Conservation (phyloP, 2,329 filamentous ascomycete genomes). For the Botrytis paeoniae region DNA sequence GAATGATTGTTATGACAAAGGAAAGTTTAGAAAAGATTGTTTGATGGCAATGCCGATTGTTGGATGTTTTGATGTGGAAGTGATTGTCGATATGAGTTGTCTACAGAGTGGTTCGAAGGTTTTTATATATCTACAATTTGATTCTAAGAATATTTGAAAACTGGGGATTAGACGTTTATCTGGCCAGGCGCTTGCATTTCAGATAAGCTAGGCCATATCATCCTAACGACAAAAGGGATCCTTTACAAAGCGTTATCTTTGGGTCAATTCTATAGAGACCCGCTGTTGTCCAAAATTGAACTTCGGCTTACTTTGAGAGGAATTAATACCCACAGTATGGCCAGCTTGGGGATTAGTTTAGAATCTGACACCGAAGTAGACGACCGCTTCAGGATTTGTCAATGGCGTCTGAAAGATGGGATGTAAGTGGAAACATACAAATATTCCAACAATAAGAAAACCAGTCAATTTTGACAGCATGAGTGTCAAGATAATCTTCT, state of each 20-base stretch:
- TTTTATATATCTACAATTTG: background rate
- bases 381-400: background rate
- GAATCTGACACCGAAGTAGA: background rate
- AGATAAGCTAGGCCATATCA: background rate
- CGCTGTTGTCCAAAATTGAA: background rate
- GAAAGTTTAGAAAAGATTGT: background rate
- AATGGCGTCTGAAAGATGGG: background rate
- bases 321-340: background rate
- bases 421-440: background rate
- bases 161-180: background rate
- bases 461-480: background rate
- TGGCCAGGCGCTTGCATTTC: background rate
- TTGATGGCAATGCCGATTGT: background rate
- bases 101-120: background rate
- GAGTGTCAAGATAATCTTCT: background rate
- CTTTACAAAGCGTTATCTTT: background rate
- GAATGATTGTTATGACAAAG: background rate
- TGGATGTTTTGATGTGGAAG: constrained; percentile 4
- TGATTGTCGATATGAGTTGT: background rate
- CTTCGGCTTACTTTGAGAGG: background rate
- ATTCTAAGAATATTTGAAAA: background rate
- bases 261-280: background rate
- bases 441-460: background rate
- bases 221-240: background rate
- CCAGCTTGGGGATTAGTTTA: background rate